These are phyloP conservation scores for Aureobasidium melanogenum DNA, from an alignment of 2,329 filamentous ascomycete species.

Conservation along the genomic window DNA sequence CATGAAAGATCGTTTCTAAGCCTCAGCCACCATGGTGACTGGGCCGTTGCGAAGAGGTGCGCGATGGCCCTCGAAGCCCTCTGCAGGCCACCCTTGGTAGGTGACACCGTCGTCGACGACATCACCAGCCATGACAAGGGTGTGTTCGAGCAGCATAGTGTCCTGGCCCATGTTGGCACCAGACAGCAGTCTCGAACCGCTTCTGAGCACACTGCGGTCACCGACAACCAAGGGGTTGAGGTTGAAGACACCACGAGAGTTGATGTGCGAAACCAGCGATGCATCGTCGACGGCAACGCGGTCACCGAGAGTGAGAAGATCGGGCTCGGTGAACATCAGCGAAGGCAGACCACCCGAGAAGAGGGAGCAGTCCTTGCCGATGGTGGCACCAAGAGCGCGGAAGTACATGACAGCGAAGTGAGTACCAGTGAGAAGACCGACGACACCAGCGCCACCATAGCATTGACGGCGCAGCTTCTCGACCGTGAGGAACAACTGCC, in stretches of 20 bases:
- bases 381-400: slow-evolving; percentile 43
- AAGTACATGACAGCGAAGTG: slow-evolving; percentile 47
- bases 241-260: slow-evolving; percentile 48
- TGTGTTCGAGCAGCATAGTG: slow-evolving; percentile 48
- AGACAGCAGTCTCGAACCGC: slow-evolving; percentile 43
- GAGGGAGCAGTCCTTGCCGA: slow-evolving; percentile 47
- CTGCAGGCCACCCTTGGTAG: slow-evolving; percentile 49
- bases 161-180: slow-evolving; percentile 47
- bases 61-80: slow-evolving; percentile 25
- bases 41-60: slow-evolving; percentile 5
- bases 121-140: slow-evolving; percentile 49
- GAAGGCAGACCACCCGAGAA: slow-evolving; percentile 46
- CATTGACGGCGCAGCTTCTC: slow-evolving; percentile 44
- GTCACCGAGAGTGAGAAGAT: slow-evolving; percentile 46
- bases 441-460: slow-evolving; percentile 42
- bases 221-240: slow-evolving; percentile 45
- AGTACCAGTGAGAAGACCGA: slow-evolving; percentile 46
- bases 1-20: background rate
- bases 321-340: slow-evolving; percentile 50
- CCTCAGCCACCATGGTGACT: background rate
- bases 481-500: slow-evolving; percentile 46
- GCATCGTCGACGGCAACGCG: slow-evolving; percentile 48
- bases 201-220: slow-evolving; percentile 43
- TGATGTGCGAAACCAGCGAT: slow-evolving; percentile 48
- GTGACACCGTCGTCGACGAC: slow-evolving; percentile 42